phyloP scores from a whole-genome alignment of 2,329 filamentous ascomycete genomes.

The Herpotrichia juniperi region DNA sequence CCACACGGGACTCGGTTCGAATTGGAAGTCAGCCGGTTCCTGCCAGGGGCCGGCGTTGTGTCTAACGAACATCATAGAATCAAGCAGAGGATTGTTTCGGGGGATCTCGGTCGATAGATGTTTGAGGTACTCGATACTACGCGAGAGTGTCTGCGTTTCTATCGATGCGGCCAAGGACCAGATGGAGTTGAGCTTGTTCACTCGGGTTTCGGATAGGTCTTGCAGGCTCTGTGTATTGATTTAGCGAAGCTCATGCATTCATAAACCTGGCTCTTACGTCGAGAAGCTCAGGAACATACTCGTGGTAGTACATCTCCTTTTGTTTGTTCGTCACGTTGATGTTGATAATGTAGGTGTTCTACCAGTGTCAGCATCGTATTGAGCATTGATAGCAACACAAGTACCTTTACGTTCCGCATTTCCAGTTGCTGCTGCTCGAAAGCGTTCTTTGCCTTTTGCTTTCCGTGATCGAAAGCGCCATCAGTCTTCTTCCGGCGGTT shows the following conservation, averaged over 20 bases:
- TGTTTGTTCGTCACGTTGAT: constrained; percentile 98
- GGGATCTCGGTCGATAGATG: constrained; percentile 81
- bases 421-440: constrained; percentile 93
- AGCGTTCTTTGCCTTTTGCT: constrained; percentile 85
- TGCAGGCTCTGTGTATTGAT: constrained; percentile 69
- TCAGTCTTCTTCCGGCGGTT: constrained; percentile 93
- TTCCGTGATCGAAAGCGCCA: constrained; percentile 83
- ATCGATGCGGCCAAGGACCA: constrained; percentile 83
- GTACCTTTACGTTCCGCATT: constrained; percentile 89
- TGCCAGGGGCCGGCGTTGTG: constrained; percentile 86
- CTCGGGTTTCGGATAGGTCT: constrained; percentile 89
- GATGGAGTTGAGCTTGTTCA: constrained; percentile 79
- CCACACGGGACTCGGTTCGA: constrained; percentile 97
- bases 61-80: constrained; percentile 97
- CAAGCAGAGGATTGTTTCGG: constrained; percentile 84
- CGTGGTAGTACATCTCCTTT: constrained; percentile 96
- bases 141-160: constrained; percentile 78
- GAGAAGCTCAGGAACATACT: constrained; percentile 92
- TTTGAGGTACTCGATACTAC: constrained; percentile 73
- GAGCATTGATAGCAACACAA: background rate
- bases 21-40: constrained; percentile 82
- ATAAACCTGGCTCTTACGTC: constrained; percentile 64
- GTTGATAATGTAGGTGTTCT: constrained; percentile 93
- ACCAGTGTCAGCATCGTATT: constrained; percentile 26
- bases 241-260: background rate